Percentiles rank a stretch among this genome's conserved stretches.
phyloP scores from a whole-genome alignment of 257 asterid species.

The Solanum bulbocastanum region DNA sequence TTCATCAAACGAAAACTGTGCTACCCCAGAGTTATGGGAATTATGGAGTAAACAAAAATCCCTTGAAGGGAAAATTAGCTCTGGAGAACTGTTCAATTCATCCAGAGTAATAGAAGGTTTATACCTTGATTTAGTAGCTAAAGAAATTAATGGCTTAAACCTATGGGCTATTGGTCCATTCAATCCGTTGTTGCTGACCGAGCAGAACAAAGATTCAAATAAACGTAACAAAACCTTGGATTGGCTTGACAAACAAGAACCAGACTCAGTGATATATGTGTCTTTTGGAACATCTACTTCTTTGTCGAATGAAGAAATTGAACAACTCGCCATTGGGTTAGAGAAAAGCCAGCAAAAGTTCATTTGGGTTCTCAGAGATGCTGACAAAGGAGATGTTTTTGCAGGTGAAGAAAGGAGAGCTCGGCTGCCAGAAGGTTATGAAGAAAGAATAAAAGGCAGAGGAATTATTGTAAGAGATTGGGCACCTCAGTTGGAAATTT shows the following conservation, averaged over 20 bases:
- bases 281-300: slow-evolving; percentile 36
- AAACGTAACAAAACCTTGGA: not conserved
- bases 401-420: slow-evolving; percentile 20
- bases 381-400: slow-evolving; percentile 36
- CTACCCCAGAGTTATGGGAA: slow-evolving; percentile 25
- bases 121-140: slow-evolving; percentile 17
- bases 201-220: not conserved
- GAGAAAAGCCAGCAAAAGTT: slow-evolving; percentile 38
- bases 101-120: slow-evolving; percentile 31
- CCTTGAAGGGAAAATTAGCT: not conserved
- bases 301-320: slow-evolving; percentile 19
- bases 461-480: slow-evolving; percentile 48
- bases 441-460: slow-evolving; percentile 17
- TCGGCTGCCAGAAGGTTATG: slow-evolving; percentile 34
- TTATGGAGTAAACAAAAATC: not conserved
- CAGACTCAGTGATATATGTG: slow-evolving; percentile 28
- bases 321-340: slow-evolving; percentile 30
- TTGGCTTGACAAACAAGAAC: slow-evolving; percentile 33
- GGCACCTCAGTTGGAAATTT: slow-evolving; percentile 47
- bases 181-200: slow-evolving; percentile 11
- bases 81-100: slow-evolving; percentile 36
- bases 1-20: slow-evolving; percentile 30
- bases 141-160: slow-evolving; percentile 1
- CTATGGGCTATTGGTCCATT: slow-evolving; percentile 54
- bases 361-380: slow-evolving; percentile 51